phyloP scores from a whole-genome alignment of 768 basidiomycete genomes.

The Psilocybe subaeruginosa region DNA sequence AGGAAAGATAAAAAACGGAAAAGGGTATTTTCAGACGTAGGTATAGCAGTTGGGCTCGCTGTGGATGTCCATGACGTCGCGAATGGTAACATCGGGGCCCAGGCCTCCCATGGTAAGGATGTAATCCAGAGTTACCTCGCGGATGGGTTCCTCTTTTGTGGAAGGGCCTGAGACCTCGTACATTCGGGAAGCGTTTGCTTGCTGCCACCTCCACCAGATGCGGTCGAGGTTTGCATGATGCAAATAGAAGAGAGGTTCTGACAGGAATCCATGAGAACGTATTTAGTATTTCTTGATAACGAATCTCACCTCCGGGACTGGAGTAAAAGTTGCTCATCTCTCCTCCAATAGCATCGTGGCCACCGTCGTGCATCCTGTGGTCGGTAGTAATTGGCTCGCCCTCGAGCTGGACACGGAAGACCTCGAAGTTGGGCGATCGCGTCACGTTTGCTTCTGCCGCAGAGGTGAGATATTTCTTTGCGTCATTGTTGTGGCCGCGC shows the following conservation, averaged over 20 bases:
- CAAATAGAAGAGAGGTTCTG: constrained; percentile 41
- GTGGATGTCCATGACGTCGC: constrained; percentile 36
- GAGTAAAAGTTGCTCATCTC: constrained; percentile 38
- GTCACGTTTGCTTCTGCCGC: constrained; percentile 24
- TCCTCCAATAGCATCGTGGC: constrained; percentile 38
- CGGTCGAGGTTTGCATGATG: constrained; percentile 44
- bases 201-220: constrained; percentile 45
- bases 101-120: constrained; percentile 30
- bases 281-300: neutral
- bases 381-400: constrained; percentile 26
- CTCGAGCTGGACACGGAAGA: constrained; percentile 39
- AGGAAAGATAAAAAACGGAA: neutral
- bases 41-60: constrained; percentile 33
- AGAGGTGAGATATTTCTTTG: constrained; percentile 22
- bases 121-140: constrained; percentile 37
- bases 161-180: constrained; percentile 39
- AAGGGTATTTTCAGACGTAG: constrained; percentile 3
- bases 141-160: constrained; percentile 25
- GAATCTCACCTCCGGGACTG: constrained; percentile 39
- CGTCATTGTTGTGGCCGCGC: constrained; percentile 31
- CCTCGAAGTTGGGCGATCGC: constrained; percentile 30
- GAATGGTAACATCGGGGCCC: constrained; percentile 28
- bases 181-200: constrained; percentile 22
- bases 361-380: constrained; percentile 35
- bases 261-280: neutral